These are phyloP conservation scores for Plasmodium vivax DNA, from an alignment of 169 alveolate species.

Conservation along the genomic window DNA sequence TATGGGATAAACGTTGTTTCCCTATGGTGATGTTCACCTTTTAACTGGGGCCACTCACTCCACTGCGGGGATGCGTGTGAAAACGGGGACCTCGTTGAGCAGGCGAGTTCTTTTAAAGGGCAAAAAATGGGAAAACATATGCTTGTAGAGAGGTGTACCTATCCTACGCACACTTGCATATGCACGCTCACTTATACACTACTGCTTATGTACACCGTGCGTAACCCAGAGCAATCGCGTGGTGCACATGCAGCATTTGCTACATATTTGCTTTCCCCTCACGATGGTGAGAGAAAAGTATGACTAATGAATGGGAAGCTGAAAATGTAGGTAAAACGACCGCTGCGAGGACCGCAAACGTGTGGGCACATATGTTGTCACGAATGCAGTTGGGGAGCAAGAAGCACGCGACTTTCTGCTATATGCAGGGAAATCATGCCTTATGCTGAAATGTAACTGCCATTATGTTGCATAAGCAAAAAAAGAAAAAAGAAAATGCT, in stretches of 20 bases:
- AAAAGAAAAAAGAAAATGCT: too few species aligned
- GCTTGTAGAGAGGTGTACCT: neutral
- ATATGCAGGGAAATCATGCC: neutral
- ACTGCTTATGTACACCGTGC: neutral
- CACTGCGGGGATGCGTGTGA: neutral
- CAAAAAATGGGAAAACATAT: neutral
- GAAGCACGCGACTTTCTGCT: neutral
- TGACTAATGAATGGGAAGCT: neutral
- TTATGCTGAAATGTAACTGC: neutral
- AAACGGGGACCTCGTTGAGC: neutral
- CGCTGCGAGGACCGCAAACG: neutral
- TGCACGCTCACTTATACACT: neutral
- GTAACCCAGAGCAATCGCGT: neutral
- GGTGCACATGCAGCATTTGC: neutral
- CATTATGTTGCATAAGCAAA: neutral
- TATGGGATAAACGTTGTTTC: neutral
- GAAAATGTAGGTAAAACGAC: neutral
- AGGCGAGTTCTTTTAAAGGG: too few species aligned
- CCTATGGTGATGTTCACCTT: neutral
- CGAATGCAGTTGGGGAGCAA: neutral
- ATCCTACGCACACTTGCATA: neutral
- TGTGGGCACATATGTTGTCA: neutral
- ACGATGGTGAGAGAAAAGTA: neutral
- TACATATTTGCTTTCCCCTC: neutral
- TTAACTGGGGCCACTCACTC: too few species aligned